Percentiles rank a stretch among this genome's conserved stretches.
Conservation (phyloP, 345 rosid species). For the Nasturtium officinale region DNA sequence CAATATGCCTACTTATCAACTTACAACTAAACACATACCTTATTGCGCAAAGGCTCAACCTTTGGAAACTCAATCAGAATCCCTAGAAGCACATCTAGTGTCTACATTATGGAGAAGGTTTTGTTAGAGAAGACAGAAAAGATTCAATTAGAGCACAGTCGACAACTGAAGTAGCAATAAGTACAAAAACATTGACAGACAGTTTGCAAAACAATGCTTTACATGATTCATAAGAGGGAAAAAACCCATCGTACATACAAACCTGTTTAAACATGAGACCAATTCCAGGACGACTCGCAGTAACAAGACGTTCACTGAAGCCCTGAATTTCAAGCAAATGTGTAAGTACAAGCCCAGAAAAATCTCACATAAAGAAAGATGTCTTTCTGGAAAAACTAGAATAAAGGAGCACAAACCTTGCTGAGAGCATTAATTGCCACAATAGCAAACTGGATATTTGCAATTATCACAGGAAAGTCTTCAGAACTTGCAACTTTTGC, state of each 20-base stretch:
- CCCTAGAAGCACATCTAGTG: slow-evolving; percentile 83
- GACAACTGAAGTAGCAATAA: not conserved
- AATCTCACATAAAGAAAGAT: slow-evolving; percentile 18
- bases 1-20: slow-evolving; percentile 22
- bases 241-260: slow-evolving; percentile 26
- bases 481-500: slow-evolving; percentile 54
- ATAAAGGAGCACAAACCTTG: slow-evolving; percentile 60
- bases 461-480: slow-evolving; percentile 59
- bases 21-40: slow-evolving; percentile 58
- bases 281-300: slow-evolving; percentile 79
- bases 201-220: slow-evolving; percentile 2
- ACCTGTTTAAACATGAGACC: slow-evolving; percentile 98
- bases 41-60: slow-evolving; percentile 70
- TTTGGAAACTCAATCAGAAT: slow-evolving; percentile 82
- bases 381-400: slow-evolving; percentile 2
- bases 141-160: slow-evolving; percentile 11
- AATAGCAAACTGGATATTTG: slow-evolving; percentile 68
- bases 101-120: slow-evolving; percentile 52
- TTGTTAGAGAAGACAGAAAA: slow-evolving; percentile 25
- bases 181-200: slow-evolving; percentile 2
- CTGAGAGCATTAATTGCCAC: slow-evolving; percentile 93
- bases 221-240: not conserved
- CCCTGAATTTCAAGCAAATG: slow-evolving; percentile 58
- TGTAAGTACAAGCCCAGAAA: slow-evolving; percentile 27
- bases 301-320: slow-evolving; percentile 88